These are phyloP conservation scores for Hansenula sp. DNA, from an alignment of 1,139 yeast species.

Conservation along the genomic window DNA sequence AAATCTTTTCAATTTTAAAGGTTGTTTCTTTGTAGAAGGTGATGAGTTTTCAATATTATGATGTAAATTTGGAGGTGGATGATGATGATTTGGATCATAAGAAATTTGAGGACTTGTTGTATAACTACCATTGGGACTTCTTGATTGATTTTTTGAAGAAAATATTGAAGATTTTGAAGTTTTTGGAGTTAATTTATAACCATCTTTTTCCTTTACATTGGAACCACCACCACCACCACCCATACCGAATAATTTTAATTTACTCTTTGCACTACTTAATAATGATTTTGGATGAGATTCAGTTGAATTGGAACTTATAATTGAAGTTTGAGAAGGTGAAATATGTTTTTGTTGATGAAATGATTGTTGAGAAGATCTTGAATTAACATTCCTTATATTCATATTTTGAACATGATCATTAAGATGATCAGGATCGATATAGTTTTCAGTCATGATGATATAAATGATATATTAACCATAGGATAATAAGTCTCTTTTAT, in stretches of 20 bases:
- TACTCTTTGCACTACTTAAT: background rate
- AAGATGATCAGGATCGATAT: too few relatives aligned
- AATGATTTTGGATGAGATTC: slow-evolving; percentile 2
- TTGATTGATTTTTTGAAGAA: slow-evolving; percentile 16
- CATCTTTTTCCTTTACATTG: slow-evolving; percentile 3
- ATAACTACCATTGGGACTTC: slow-evolving; percentile 15
- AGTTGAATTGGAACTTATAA: background rate
- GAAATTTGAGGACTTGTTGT: slow-evolving; percentile 14
- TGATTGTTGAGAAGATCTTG: slow-evolving; percentile 1
- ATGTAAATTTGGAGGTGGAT: background rate
- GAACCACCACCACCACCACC: background rate
- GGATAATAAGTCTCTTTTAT: too few relatives aligned
- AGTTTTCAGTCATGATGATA: too few relatives aligned
- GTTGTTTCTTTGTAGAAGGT: slow-evolving; percentile 18
- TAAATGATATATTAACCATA: too few relatives aligned
- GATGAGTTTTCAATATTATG: too few relatives aligned
- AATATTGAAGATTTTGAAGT: slow-evolving; percentile 20
- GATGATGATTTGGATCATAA: slow-evolving; percentile 4
- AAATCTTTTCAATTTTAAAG: slow-evolving; percentile 29
- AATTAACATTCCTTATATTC: slow-evolving; percentile 2
- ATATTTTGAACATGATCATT: background rate
- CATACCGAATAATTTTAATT: slow-evolving; percentile 10
- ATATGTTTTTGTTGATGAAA: background rate
- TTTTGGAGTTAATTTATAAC: slow-evolving; percentile 19
- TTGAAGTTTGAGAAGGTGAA: background rate